phyloP scores from a whole-genome alignment of 2,329 filamentous ascomycete genomes.

The Cryphonectria japonica region DNA sequence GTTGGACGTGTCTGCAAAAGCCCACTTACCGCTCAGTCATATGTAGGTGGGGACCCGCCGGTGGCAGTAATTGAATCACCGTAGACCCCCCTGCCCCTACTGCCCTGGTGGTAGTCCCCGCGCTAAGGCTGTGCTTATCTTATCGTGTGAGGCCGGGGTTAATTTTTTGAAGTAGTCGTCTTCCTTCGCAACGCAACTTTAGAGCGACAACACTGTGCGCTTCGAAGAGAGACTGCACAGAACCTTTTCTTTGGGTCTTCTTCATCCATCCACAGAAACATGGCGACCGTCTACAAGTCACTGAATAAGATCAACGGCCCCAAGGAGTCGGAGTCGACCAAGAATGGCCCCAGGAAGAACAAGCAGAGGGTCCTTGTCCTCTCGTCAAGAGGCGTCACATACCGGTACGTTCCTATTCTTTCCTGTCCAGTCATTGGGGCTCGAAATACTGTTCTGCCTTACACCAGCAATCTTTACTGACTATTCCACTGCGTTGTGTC shows the following conservation, averaged over 20 bases:
- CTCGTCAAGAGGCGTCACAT: slow-evolving; percentile 90
- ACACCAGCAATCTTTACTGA: slow-evolving; percentile 1
- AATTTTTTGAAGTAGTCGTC: slow-evolving; percentile 10
- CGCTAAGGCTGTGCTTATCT: slow-evolving; percentile 17
- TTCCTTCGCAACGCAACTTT: neutral
- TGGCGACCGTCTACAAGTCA: slow-evolving; percentile 78
- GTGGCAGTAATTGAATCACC: slow-evolving; percentile 1
- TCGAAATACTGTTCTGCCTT: neutral
- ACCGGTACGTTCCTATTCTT: slow-evolving; percentile 57
- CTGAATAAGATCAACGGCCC: slow-evolving; percentile 61
- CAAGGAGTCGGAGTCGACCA: slow-evolving; percentile 50
- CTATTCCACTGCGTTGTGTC: neutral
- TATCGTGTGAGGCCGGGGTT: slow-evolving; percentile 13
- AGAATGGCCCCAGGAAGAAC: slow-evolving; percentile 61
- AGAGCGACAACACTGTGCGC: neutral
- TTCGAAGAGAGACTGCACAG: neutral
- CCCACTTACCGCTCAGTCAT: slow-evolving; percentile 13
- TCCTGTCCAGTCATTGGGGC: neutral
- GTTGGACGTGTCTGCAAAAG: slow-evolving; percentile 3
- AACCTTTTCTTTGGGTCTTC: neutral
- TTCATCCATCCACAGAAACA: slow-evolving; percentile 40
- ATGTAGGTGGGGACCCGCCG: neutral
- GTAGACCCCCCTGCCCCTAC: neutral
- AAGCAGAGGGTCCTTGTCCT: slow-evolving; percentile 84
- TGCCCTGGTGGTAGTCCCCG: neutral